Base-by-base conservation (phyloP, 2,329 filamentous ascomycete genomes). In the Cercospora sp. region DNA sequence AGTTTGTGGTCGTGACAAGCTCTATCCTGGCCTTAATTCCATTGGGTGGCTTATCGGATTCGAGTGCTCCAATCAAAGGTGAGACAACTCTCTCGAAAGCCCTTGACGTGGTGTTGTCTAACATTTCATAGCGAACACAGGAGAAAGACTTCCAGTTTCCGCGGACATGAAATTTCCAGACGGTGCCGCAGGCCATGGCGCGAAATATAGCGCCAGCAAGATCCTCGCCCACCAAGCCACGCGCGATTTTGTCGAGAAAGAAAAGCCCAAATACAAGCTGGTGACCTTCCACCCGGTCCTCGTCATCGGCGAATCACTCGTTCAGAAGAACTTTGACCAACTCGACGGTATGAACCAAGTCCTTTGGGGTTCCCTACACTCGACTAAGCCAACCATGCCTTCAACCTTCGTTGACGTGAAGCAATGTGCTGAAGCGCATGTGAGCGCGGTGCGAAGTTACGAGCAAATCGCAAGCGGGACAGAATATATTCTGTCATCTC, bases 161-260 rank as follows among this genome's bases (percentile, higher is more conserved):
- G 10, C 48, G 36, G 26, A 31, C 26, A 62, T 62, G 60, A 9
- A 62, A 7, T 51, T 68, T 1, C 60, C 58, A 36, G n/a, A 31
- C 28, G 65, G 68, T 23, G 20, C 66, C 1, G 74, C 73, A 6
- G 75, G 76, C 28, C 66, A 70, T 30, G 72, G 63, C 61, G 16
- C 71, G 68, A 72, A 68, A 33, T 62, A 62, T 10, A 51, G 36
- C 36, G 36, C 60, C n/a, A 62, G 60, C 23, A 77, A 78, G 33
- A 68, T 77, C 36, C 68, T 77, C 7, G 76, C 77, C 1, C 73
- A 76, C 57, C 73, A 75, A 57, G 75, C 75, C 5, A 71, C 73
- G 1, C 69, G 68, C 9, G 66, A 73, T 5, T 78, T 74, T 31
- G 40, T 72, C 2, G 30, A 61, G 4, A 40, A 69, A 5, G 59